These are phyloP conservation scores for Haematococcus lacustris DNA, from an alignment of 139 green algal genomes.

Conservation along the genomic window DNA sequence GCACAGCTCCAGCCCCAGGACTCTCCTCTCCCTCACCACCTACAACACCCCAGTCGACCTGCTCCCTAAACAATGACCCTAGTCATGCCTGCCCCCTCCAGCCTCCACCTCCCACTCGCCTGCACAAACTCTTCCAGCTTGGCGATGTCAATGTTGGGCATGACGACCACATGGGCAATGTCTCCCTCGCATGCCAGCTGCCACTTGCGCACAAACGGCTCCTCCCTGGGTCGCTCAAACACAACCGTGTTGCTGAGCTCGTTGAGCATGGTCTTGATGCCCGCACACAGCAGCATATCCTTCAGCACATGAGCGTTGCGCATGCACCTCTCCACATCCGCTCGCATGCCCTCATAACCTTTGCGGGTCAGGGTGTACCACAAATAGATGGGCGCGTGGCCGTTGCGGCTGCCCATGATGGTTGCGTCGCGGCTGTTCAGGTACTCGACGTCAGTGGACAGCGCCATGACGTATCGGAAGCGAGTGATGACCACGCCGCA, in stretches of 20 bases:
- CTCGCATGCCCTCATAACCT: slow-evolving; percentile 76
- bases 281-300: slow-evolving; percentile 59
- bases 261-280: slow-evolving; percentile 88
- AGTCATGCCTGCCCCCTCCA: not conserved
- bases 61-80: not conserved
- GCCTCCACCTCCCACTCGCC: not conserved
- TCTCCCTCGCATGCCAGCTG: slow-evolving; percentile 90
- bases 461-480: slow-evolving; percentile 37
- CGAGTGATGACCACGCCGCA: slow-evolving; percentile 88
- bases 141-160: slow-evolving; percentile 88
- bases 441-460: slow-evolving; percentile 86
- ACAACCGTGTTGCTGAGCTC: slow-evolving; percentile 73
- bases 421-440: slow-evolving; percentile 89
- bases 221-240: slow-evolving; percentile 55
- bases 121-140: slow-evolving; percentile 89
- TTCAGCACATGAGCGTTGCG: slow-evolving; percentile 83
- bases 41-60: too few relatives aligned
- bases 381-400: slow-evolving; percentile 93
- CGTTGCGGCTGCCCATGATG: slow-evolving; percentile 95
- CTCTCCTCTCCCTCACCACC: too few relatives aligned
- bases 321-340: slow-evolving; percentile 90
- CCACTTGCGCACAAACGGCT: slow-evolving; percentile 89
- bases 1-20: too few relatives aligned
- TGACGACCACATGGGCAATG: slow-evolving; percentile 96
- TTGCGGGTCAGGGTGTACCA: slow-evolving; percentile 93